Conservation (phyloP, 768 basidiomycete genomes). For the Pleurotus cornucopiae region DNA sequence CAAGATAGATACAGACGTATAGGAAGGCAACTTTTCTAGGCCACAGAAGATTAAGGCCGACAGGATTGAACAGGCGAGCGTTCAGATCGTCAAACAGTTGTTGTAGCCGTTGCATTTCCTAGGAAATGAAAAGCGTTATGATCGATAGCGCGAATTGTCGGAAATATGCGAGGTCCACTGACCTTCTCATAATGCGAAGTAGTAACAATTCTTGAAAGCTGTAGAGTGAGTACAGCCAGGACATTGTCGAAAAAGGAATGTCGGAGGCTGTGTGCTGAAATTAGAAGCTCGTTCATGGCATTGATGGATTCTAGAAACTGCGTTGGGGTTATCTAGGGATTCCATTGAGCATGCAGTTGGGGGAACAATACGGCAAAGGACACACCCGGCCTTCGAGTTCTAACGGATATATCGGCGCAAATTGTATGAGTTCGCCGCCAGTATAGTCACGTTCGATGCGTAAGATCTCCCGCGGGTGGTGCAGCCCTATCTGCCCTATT, state of each 20-base stretch:
- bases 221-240: slow-evolving; percentile 74
- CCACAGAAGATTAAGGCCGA: slow-evolving; percentile 83
- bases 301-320: slow-evolving; percentile 90
- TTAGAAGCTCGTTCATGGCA: slow-evolving; percentile 82
- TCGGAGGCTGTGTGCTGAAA: slow-evolving; percentile 77
- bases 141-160: not conserved
- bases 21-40: slow-evolving; percentile 84
- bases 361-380: not conserved
- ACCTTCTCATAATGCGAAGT: slow-evolving; percentile 84
- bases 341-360: not conserved
- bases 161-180: slow-evolving; percentile 10
- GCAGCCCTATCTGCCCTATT: slow-evolving; percentile 80
- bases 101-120: slow-evolving; percentile 79
- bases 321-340: slow-evolving; percentile 76
- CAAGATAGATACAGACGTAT: slow-evolving; percentile 61
- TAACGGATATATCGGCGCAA: slow-evolving; percentile 82
- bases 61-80: slow-evolving; percentile 71
- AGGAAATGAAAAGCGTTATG: slow-evolving; percentile 1
- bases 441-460: slow-evolving; percentile 91
- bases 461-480: slow-evolving; percentile 89
- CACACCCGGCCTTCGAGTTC: slow-evolving; percentile 89
- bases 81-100: slow-evolving; percentile 67
- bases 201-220: slow-evolving; percentile 67
- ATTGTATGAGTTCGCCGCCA: slow-evolving; percentile 87
- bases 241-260: slow-evolving; percentile 76